Evolutionary conservation across 305 asterid genomes (phyloP).

Genomic region (Fraxinus greggii): DNA sequence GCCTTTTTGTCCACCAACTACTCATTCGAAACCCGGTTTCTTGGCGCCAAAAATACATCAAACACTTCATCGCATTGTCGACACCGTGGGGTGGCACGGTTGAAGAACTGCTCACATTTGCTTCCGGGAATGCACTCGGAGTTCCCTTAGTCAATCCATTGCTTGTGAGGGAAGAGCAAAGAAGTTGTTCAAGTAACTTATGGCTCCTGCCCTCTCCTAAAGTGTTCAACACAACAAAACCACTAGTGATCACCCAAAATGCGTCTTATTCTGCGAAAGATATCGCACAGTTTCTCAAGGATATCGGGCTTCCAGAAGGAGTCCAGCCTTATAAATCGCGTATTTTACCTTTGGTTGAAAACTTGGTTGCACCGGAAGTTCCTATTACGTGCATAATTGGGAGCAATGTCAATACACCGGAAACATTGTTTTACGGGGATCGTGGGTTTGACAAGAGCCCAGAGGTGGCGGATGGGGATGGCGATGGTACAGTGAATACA

Average conservation of each 20-base stretch:
- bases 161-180: slow-evolving; percentile 63
- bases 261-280: slow-evolving; percentile 43
- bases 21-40: slow-evolving; percentile 46
- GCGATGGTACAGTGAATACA: slow-evolving; percentile 89
- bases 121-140: slow-evolving; percentile 66
- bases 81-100: slow-evolving; percentile 96
- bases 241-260: slow-evolving; percentile 42
- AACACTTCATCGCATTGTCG: slow-evolving; percentile 69
- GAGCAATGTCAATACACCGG: slow-evolving; percentile 57
- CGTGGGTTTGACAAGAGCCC: slow-evolving; percentile 58
- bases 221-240: slow-evolving; percentile 32
- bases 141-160: slow-evolving; percentile 72
- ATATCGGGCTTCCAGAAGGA: slow-evolving; percentile 61
- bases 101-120: slow-evolving; percentile 61
- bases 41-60: slow-evolving; percentile 59
- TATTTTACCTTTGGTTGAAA: slow-evolving; percentile 53
- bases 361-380: slow-evolving; percentile 37
- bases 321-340: slow-evolving; percentile 55
- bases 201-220: slow-evolving; percentile 76
- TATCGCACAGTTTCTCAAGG: slow-evolving; percentile 48
- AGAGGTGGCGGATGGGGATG: slow-evolving; percentile 69
- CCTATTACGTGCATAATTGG: slow-evolving; percentile 70
- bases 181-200: slow-evolving; percentile 65
- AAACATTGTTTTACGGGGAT: slow-evolving; percentile 49
- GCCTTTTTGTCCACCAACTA: slow-evolving; percentile 57